These are phyloP conservation scores for Prototheca stagnorum DNA, from an alignment of 163 green algal genomes.

Conservation along the genomic window DNA sequence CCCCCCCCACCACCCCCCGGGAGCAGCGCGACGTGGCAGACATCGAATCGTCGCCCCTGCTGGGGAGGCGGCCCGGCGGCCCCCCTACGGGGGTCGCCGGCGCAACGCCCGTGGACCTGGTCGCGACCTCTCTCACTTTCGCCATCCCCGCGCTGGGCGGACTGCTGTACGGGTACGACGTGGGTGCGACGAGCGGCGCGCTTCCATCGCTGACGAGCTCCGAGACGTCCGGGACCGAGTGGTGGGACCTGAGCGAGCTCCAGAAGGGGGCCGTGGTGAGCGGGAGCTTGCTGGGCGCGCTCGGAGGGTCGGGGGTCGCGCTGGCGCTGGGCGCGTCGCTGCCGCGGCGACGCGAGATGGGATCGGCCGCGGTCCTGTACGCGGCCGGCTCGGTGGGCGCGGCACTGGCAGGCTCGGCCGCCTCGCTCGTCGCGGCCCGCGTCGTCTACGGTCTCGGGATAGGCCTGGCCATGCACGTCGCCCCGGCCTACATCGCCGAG, in stretches of 20 bases:
- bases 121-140: constrained; percentile 32
- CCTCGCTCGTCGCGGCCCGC: constrained; percentile 31
- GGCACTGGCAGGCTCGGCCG: too few relatives aligned
- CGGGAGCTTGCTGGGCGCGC: constrained; percentile 41
- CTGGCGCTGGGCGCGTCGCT: constrained; percentile 42
- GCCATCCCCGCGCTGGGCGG: constrained; percentile 65
- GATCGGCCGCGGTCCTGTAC: constrained; percentile 55
- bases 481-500: constrained; percentile 78
- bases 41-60: too few relatives aligned
- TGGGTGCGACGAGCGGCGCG: constrained; percentile 69
- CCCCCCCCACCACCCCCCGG: too few relatives aligned
- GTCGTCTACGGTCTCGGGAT: constrained; percentile 70
- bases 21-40: too few relatives aligned
- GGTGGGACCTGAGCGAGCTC: constrained; percentile 25
- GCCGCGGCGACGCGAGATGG: constrained; percentile 57
- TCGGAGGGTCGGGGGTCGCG: constrained; percentile 34
- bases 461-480: constrained; percentile 79
- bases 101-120: constrained; percentile 27
- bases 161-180: constrained; percentile 73
- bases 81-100: too few relatives aligned
- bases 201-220: constrained; percentile 47
- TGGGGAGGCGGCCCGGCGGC: too few relatives aligned
- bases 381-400: neutral
- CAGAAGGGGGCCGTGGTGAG: constrained; percentile 44
- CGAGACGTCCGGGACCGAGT: constrained; percentile 42